Evolutionary conservation across 441 rosid species (phyloP), one percentile per base, ranked within the genome.

Genomic region (Brassica balearica): DNA sequence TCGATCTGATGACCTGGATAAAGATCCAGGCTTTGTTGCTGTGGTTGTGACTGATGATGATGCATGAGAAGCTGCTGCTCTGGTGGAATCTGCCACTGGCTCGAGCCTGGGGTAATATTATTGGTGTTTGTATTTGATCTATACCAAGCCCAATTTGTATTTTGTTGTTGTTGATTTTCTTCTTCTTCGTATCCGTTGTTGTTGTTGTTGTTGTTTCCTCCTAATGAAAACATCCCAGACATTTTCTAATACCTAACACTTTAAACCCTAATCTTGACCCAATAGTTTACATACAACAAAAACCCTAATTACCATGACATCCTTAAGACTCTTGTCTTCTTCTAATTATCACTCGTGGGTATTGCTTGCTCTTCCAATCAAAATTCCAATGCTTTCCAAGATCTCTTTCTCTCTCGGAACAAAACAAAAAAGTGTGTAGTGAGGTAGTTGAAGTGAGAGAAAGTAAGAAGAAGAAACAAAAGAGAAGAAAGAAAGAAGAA

Each of bases 211-310:
- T 77, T 78, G 66, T 59, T 85, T 81, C 77, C 75, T 41, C 91
- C 88, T 89, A 89, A 72, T 77, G 96, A 85, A 77, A 89, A 91
- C 19, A 86, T 65, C 70, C 90, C 93, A 53, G 92, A 88, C 96
- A 91, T 91, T 80, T 76, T 61, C 75, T 46, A 48, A 61, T 29
- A 65, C 77, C 77, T 81, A 75, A 71, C 60, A 68, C 73, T 75
- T 75, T 8, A 71, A 75, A 71, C 83, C 80, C 83, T 80, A 80
- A 71, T 65, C 58, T 61, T 66, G 66, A 76, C 65, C 32, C 66
- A 48, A 72, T 46, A 74, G 43, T 81, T 84, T 86, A 86, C 92
- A 90, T 88, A 86, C 64, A 62, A 63, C 48, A 53, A 36, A 53
- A 22, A 65, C 79, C 81, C 84, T 83, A 78, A 80, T 61, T 72